Percentiles rank a stretch among this genome's conserved stretches.
Evolutionary conservation across 352 stramenopile species (phyloP).

Genomic region (Globisporangium lucens): DNA sequence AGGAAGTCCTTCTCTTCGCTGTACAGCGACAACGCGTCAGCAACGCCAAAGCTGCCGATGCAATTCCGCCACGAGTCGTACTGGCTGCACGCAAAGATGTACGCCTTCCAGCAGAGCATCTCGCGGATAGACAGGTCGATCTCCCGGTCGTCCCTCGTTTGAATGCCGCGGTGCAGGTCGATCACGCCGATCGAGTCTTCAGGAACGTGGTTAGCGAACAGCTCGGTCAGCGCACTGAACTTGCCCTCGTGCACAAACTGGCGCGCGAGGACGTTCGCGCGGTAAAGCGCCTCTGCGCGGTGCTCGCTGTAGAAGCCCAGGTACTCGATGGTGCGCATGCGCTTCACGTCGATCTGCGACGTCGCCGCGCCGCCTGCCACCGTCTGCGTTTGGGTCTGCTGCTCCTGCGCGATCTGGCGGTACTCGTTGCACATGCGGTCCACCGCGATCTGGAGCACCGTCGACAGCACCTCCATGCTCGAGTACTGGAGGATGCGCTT

Average conservation of each 20-base stretch:
- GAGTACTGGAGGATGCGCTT: constrained; percentile 68
- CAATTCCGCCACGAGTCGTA: constrained; percentile 77
- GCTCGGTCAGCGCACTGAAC: constrained; percentile 48
- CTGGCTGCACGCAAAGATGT: constrained; percentile 54
- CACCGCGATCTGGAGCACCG: constrained; percentile 54
- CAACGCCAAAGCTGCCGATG: constrained; percentile 23
- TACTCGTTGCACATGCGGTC: constrained; percentile 45
- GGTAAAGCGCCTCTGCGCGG: constrained; percentile 51
- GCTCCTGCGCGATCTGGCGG: constrained; percentile 22
- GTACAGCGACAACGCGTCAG: constrained; percentile 35
- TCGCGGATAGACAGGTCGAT: constrained; percentile 59
- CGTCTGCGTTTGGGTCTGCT: constrained; percentile 19
- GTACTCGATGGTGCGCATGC: constrained; percentile 67
- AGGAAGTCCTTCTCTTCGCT: constrained; percentile 78
- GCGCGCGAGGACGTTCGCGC: constrained; percentile 58
- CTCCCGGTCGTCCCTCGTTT: constrained; percentile 40
- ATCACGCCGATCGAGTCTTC: constrained; percentile 71
- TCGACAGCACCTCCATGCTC: constrained; percentile 59
- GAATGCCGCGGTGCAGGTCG: constrained; percentile 41
- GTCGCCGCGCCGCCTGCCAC: constrained; percentile 23
- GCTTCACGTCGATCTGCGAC: constrained; percentile 46
- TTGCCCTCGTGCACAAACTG: constrained; percentile 78
- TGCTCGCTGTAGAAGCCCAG: constrained; percentile 76
- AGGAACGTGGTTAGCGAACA: constrained; percentile 57
- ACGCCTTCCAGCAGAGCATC: constrained; percentile 69